These are phyloP conservation scores for Terfezia boudieri DNA, from an alignment of 495 filamentous ascomycete genomes.

Conservation along the genomic window DNA sequence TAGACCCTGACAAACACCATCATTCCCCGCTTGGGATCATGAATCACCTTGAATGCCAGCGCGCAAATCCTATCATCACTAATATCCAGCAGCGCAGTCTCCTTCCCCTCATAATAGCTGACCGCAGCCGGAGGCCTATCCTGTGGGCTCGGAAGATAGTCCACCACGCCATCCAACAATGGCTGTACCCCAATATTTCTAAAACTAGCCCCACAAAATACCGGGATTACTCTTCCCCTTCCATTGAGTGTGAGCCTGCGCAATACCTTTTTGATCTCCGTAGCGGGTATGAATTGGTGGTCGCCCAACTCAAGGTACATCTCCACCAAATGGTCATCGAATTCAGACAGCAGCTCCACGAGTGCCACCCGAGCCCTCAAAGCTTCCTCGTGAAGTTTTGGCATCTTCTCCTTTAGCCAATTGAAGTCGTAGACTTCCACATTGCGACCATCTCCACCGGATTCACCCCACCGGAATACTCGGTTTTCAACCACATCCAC, in stretches of 20 bases:
- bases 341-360: constrained; percentile 62
- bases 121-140: constrained; percentile 65
- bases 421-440: constrained; percentile 23
- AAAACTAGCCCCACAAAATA: constrained; percentile 85
- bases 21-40: constrained; percentile 64
- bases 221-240: constrained; percentile 45
- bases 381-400: constrained; percentile 42
- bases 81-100: constrained; percentile 32
- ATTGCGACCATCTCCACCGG: constrained; percentile 42
- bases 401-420: constrained; percentile 18
- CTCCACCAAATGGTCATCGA: constrained; percentile 70
- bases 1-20: constrained; percentile 88
- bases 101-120: constrained; percentile 30
- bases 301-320: constrained; percentile 55
- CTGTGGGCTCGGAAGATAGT: constrained; percentile 62
- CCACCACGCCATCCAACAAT: constrained; percentile 64
- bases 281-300: constrained; percentile 37
- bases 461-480: constrained; percentile 25
- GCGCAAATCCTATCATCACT: constrained; percentile 37
- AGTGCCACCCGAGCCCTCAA: constrained; percentile 51
- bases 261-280: constrained; percentile 47
- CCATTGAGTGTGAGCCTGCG: constrained; percentile 46
- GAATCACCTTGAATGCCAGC: constrained; percentile 90
- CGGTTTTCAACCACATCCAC: constrained; percentile 49
- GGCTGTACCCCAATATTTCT: constrained; percentile 88